These are phyloP conservation scores for Geotrichum carabidarum DNA, from an alignment of 1,139 yeast genomes.

Conservation along the genomic window DNA sequence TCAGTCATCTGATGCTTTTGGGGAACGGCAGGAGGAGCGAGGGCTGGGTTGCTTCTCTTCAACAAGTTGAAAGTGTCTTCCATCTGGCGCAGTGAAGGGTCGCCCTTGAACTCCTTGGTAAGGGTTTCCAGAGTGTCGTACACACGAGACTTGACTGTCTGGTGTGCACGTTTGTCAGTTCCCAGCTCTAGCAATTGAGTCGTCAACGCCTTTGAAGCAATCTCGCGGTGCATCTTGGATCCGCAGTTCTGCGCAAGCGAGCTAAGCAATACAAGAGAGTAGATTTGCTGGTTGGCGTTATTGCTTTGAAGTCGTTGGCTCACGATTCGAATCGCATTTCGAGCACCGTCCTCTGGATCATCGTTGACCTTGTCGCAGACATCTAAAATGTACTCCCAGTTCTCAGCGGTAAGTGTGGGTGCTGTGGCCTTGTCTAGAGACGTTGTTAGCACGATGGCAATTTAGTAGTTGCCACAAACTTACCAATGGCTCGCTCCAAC, in stretches of 20 bases:
- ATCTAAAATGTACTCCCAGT: conserved; percentile 77
- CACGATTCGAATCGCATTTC: conserved; percentile 49
- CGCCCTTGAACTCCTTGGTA: conserved; percentile 51
- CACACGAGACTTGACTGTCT: conserved; percentile 59
- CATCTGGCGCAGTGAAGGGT: conserved; percentile 71
- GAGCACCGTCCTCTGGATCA: conserved; percentile 63
- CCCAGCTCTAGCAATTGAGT: conserved; percentile 52
- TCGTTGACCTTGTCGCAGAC: conserved; percentile 75
- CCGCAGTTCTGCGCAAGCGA: conserved; percentile 94
- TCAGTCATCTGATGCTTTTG: conserved; percentile 50
- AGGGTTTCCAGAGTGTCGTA: conserved; percentile 67
- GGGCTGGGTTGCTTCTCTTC: conserved; percentile 33
- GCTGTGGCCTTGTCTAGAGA: conserved; percentile 66
- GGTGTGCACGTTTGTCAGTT: conserved; percentile 56
- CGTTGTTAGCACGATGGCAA: not conserved
- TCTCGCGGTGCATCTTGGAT: conserved; percentile 73
- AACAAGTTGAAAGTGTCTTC: conserved; percentile 49
- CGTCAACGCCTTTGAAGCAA: conserved; percentile 67
- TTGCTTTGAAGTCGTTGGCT: conserved; percentile 50
- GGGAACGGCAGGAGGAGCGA: conserved; percentile 54
- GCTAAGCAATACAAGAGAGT: conserved; percentile 64
- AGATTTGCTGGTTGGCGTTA: conserved; percentile 77
- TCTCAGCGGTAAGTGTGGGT: conserved; percentile 71
- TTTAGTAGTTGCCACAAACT: not conserved
- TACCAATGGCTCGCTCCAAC: conserved; percentile 10